A percentile compares a stretch with the other conserved stretches of the same genome.
phyloP scores from a whole-genome alignment of 345 rosid genomes.

The Syzygium aqueum region DNA sequence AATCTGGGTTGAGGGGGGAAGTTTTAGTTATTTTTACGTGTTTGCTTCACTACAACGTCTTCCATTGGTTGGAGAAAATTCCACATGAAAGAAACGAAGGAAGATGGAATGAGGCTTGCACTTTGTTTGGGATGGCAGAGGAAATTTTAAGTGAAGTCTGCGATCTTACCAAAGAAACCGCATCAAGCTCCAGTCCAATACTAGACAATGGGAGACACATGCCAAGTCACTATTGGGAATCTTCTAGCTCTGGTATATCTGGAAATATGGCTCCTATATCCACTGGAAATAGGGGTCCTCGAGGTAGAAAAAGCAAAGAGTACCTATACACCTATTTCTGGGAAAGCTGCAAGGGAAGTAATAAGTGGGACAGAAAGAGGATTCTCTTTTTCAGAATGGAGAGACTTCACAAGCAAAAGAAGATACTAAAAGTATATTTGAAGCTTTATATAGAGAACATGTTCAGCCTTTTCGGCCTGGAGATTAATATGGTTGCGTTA shows the following conservation, averaged over 20 bases:
- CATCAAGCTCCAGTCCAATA: not conserved
- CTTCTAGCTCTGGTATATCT: conserved; percentile 1
- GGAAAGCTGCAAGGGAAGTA: conserved; percentile 21
- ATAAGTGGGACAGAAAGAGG: conserved; percentile 23
- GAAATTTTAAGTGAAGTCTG: conserved; percentile 11
- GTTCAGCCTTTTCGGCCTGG: conserved; percentile 35
- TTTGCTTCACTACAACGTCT: conserved; percentile 27
- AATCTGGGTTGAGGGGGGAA: conserved; percentile 33
- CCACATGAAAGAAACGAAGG: conserved; percentile 2
- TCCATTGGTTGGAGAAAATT: conserved; percentile 23
- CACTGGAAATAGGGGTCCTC: conserved; percentile 1
- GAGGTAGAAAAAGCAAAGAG: conserved; percentile 4
- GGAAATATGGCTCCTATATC: conserved; percentile 1
- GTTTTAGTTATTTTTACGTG: conserved; percentile 32
- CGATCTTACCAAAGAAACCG: not conserved
- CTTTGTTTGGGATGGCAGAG: conserved; percentile 16
- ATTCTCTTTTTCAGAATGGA: conserved; percentile 23
- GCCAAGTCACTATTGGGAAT: conserved; percentile 16
- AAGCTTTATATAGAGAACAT: conserved; percentile 31
- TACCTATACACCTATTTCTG: conserved; percentile 15
- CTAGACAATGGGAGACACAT: conserved; percentile 2
- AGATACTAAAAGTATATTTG: conserved; percentile 12
- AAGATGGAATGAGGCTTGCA: conserved; percentile 30
- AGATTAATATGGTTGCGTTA: conserved; percentile 36
- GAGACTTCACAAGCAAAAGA: conserved; percentile 30